These are phyloP conservation scores for Ulota crispa DNA, from an alignment of 225 moss, liverwort and hornwort genomes.

Conservation along the genomic window DNA sequence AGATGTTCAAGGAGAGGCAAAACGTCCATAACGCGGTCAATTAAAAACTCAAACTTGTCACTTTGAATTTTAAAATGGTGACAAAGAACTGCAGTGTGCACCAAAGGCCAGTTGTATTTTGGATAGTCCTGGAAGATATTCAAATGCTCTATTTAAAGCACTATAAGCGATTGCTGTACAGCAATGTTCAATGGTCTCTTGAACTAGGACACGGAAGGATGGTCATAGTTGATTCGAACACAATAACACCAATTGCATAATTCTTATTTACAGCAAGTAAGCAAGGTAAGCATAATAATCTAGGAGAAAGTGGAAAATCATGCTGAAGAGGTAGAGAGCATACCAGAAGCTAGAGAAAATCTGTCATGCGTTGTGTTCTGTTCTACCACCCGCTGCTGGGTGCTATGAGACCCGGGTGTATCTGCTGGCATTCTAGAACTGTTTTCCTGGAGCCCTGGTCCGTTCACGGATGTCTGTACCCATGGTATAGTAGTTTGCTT, in stretches of 20 bases:
- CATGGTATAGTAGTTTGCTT: constrained; percentile 54
- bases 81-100: neutral
- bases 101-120: neutral
- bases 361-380: constrained; percentile 21
- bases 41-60: neutral
- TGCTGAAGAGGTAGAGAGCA: neutral
- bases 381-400: constrained; percentile 38
- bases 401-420: constrained; percentile 21
- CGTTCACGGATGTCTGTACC: constrained; percentile 30
- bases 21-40: neutral
- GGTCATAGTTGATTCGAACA: neutral
- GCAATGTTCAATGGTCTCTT: neutral
- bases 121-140: neutral
- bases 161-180: too few species aligned
- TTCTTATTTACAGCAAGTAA: neutral
- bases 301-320: neutral
- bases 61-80: neutral
- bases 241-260: neutral
- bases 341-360: constrained; percentile 41
- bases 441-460: constrained; percentile 21
- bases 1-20: neutral
- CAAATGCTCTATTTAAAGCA: neutral
- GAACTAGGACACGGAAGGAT: neutral
- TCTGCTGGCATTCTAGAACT: constrained; percentile 33
- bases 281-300: neutral